These are phyloP conservation scores for Naegleria fowleri DNA, from an alignment of 208 protist species.

Conservation along the genomic window DNA sequence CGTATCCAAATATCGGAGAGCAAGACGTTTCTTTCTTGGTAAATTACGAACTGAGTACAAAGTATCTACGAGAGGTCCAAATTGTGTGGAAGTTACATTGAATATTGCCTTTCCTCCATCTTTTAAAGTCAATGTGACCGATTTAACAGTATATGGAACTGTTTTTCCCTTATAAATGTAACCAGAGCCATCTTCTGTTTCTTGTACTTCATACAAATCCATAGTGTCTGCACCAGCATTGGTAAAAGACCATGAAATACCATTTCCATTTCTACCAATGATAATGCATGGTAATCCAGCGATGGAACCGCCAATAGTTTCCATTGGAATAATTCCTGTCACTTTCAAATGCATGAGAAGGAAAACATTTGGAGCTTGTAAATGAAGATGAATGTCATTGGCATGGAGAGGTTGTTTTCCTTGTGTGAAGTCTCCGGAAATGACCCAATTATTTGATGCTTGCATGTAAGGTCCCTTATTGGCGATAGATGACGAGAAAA, in stretches of 20 bases:
- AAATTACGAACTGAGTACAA: neutral
- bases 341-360: neutral
- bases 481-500: neutral
- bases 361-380: neutral
- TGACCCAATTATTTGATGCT: conserved; percentile 29
- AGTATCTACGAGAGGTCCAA: neutral
- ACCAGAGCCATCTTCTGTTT: neutral
- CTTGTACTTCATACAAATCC: conserved; percentile 20
- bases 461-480: neutral
- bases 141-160: neutral
- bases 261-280: conserved; percentile 22
- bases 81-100: neutral
- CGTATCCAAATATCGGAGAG: neutral
- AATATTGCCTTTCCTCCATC: neutral
- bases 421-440: neutral
- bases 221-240: neutral
- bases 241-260: conserved; percentile 18
- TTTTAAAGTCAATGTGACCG: neutral
- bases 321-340: neutral
- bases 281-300: neutral
- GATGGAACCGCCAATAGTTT: neutral
- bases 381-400: conserved; percentile 18
- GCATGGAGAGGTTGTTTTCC: neutral
- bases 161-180: neutral
- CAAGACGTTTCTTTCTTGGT: neutral